These are phyloP conservation scores for Echinochloa phyllopogon DNA, from an alignment of 176 grass and related monocot species.

Conservation along the genomic window DNA sequence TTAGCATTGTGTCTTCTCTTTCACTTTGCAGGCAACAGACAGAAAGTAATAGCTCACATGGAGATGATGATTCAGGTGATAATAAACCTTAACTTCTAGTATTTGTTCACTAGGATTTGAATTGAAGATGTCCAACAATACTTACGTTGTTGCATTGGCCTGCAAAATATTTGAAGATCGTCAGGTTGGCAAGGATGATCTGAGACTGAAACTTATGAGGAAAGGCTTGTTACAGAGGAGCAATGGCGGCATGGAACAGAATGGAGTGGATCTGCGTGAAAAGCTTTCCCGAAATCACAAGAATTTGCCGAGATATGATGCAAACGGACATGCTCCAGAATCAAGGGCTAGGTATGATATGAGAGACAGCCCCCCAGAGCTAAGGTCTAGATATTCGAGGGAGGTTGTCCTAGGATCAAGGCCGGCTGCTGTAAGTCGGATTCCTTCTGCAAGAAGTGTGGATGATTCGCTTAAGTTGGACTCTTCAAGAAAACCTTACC, in stretches of 20 bases:
- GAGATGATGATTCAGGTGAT: slow-evolving; percentile 50
- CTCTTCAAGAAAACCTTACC: slow-evolving; percentile 54
- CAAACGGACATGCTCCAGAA: slow-evolving; percentile 49
- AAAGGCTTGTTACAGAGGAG: slow-evolving; percentile 60
- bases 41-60: slow-evolving; percentile 49
- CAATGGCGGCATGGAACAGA: slow-evolving; percentile 47
- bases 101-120: slow-evolving; percentile 38
- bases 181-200: slow-evolving; percentile 60
- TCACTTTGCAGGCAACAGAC: slow-evolving; percentile 55
- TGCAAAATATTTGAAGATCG: slow-evolving; percentile 53
- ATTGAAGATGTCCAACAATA: slow-evolving; percentile 22
- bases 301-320: slow-evolving; percentile 41
- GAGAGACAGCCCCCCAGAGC: slow-evolving; percentile 37
- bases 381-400: slow-evolving; percentile 48
- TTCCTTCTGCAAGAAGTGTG: slow-evolving; percentile 59
- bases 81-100: slow-evolving; percentile 39
- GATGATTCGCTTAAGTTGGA: slow-evolving; percentile 56
- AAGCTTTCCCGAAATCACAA: slow-evolving; percentile 67
- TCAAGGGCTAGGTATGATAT: slow-evolving; percentile 50
- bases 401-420: slow-evolving; percentile 50
- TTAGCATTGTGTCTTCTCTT: slow-evolving; percentile 16
- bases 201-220: slow-evolving; percentile 82
- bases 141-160: slow-evolving; percentile 43
- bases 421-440: slow-evolving; percentile 45
- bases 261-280: slow-evolving; percentile 73